Percentiles rank a stretch among this genome's conserved stretches.
phyloP scores from a whole-genome alignment of 1,284 basidiomycete species.

The Anthracocystis panici-leucophaei region DNA sequence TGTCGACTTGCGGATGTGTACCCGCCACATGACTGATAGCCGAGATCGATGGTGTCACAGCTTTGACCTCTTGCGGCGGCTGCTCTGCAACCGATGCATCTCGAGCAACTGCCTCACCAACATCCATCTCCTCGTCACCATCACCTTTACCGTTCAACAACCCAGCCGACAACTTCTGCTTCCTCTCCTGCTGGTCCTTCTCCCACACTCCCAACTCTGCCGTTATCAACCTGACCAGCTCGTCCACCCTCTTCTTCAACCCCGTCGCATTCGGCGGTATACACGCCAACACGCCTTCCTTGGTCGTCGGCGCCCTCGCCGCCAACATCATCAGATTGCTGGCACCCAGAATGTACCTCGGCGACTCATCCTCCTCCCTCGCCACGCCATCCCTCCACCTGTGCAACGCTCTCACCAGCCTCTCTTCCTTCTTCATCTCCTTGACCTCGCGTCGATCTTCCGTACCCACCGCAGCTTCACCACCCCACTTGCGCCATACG shows the following conservation, averaged over 20 bases:
- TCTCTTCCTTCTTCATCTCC: constrained; percentile 70
- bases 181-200: constrained; percentile 19
- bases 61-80: background rate
- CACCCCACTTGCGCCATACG: constrained; percentile 70
- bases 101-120: constrained; percentile 27
- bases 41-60: constrained; percentile 16
- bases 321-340: constrained; percentile 58
- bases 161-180: constrained; percentile 10
- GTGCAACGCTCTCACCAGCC: constrained; percentile 80
- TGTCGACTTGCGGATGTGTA: constrained; percentile 13
- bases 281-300: constrained; percentile 44
- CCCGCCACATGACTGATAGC: constrained; percentile 27
- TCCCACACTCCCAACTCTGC: constrained; percentile 50
- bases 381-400: constrained; percentile 86
- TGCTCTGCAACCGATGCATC: background rate
- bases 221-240: constrained; percentile 52
- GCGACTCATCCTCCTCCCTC: constrained; percentile 87
- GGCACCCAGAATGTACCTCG: constrained; percentile 70
- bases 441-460: constrained; percentile 40
- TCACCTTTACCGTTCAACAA: constrained; percentile 10
- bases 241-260: constrained; percentile 50
- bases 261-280: constrained; percentile 41
- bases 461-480: constrained; percentile 62
- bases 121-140: constrained; percentile 21
- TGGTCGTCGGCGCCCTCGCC: constrained; percentile 52